These are phyloP conservation scores for Pseudoperonospora humuli DNA, from an alignment of 352 stramenopile genomes.

Conservation along the genomic window DNA sequence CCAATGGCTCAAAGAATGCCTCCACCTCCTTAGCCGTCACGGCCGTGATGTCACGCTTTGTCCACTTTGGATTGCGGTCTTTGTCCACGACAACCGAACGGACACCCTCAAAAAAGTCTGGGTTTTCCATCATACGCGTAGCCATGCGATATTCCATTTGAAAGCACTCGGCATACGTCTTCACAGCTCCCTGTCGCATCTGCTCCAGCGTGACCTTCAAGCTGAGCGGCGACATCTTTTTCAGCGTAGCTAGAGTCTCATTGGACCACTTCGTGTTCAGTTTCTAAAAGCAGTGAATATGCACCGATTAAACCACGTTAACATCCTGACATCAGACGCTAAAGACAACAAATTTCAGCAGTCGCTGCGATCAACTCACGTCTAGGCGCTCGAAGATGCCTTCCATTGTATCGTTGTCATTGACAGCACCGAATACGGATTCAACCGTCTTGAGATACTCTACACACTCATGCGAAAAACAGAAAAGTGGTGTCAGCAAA, in stretches of 20 bases:
- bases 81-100: conserved; percentile 95
- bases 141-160: conserved; percentile 92
- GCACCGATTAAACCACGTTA: not conserved
- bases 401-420: conserved; percentile 68
- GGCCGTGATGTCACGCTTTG: conserved; percentile 44
- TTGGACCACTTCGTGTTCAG: conserved; percentile 65
- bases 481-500: conserved; percentile 4
- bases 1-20: conserved; percentile 71
- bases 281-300: conserved; percentile 26
- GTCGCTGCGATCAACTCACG: conserved; percentile 3
- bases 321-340: not conserved
- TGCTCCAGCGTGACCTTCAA: conserved; percentile 93
- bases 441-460: conserved; percentile 75
- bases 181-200: conserved; percentile 82
- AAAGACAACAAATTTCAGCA: not conserved
- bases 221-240: conserved; percentile 89
- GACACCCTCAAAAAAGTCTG: conserved; percentile 97
- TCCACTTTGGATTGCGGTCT: conserved; percentile 90
- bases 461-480: conserved; percentile 10
- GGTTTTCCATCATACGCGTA: conserved; percentile 78
- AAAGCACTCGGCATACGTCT: conserved; percentile 87
- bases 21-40: conserved; percentile 68
- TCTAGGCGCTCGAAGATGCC: conserved; percentile 55
- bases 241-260: conserved; percentile 75
- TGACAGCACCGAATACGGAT: conserved; percentile 63